Base-by-base conservation (phyloP, 805 yeast species). In the Suhomyces sp. region DNA sequence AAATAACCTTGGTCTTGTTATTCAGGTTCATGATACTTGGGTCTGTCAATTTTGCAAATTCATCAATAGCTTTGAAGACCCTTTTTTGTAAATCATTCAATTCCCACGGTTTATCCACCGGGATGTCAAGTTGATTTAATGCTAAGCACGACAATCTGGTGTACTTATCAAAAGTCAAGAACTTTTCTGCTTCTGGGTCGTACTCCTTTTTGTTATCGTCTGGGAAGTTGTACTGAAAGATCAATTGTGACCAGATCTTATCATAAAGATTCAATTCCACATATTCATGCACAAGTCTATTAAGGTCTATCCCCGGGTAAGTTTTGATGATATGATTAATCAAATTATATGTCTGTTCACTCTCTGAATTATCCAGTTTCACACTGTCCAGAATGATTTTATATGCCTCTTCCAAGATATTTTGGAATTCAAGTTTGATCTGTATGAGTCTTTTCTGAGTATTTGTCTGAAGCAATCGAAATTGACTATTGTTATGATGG, bases 261-360 rank as follows among this genome's bases (percentile, higher is more conserved):
- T 77, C 83, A 48, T 79, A 83, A 20, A 87, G 55, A 38, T 79
- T 79, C 40, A 70, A 48, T 48, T 90, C 96, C 11, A 86, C 80
- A 47, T 86, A 86, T 36, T 77, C 78, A 47, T 79, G 82, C 2
- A 88, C 66, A 28, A 78, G 64, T 38, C 66, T 68, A 44, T 68
- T 75, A 43, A 78, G 58, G 38, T 81, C 77, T 12, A 71, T 40
- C 1, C 51, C 56, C 0, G 75, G 72, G 26, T 65, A 56, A 9
- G 61, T 45, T 4, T 47, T 34, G 3, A 63, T 45, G 5, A 67
- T 53, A 23, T 57, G 50, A 19, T 51, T 52, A 3, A 68, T 51
- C 9, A 65, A 29, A 31, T 54, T 49, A 41, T 54, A 60, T 3
- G 63, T 52, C 20, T 56, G 57, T 32, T 63, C 68, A 9, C 66